These are phyloP conservation scores for Phylloporus arenicola DNA, from an alignment of 768 basidiomycete species.

Conservation along the genomic window DNA sequence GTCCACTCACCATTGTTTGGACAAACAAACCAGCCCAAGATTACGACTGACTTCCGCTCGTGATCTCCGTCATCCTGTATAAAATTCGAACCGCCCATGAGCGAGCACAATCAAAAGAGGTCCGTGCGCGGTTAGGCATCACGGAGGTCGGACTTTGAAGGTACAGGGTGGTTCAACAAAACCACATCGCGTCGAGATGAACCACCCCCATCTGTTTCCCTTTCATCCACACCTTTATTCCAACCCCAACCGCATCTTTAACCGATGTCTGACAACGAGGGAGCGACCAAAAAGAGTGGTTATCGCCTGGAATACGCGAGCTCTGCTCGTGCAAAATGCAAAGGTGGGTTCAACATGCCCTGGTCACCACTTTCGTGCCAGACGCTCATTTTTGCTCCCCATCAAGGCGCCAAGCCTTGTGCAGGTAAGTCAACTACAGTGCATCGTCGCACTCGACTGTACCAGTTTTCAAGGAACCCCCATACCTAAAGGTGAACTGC, in stretches of 20 bases:
- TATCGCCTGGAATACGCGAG: constrained; percentile 77
- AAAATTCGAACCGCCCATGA: constrained; percentile 18
- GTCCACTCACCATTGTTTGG: constrained; percentile 21
- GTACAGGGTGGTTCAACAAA: constrained; percentile 35
- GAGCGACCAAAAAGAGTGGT: constrained; percentile 36
- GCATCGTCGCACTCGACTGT: constrained; percentile 1
- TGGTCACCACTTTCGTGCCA: constrained; percentile 12
- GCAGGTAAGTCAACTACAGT: constrained; percentile 39
- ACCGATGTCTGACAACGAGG: constrained; percentile 34
- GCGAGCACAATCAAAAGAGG: constrained; percentile 26
- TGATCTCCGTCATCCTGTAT: constrained; percentile 9
- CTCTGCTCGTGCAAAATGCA: constrained; percentile 69
- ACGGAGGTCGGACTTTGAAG: constrained; percentile 35
- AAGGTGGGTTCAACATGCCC: constrained; percentile 44
- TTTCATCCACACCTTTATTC: constrained; percentile 24
- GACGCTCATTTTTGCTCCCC: constrained; percentile 17
- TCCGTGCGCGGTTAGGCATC: constrained; percentile 33
- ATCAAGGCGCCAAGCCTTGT: constrained; percentile 73
- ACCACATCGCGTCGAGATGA: constrained; percentile 36
- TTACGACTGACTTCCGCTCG: constrained; percentile 10
- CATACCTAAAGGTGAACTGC: constrained; percentile 67
- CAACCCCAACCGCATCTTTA: constrained; percentile 14
- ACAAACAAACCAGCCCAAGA: constrained; percentile 25
- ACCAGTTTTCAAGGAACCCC: constrained; percentile 47
- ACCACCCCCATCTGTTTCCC: constrained; percentile 30